Conservation (phyloP, 495 filamentous ascomycete species). For the Tuber brumale region DNA sequence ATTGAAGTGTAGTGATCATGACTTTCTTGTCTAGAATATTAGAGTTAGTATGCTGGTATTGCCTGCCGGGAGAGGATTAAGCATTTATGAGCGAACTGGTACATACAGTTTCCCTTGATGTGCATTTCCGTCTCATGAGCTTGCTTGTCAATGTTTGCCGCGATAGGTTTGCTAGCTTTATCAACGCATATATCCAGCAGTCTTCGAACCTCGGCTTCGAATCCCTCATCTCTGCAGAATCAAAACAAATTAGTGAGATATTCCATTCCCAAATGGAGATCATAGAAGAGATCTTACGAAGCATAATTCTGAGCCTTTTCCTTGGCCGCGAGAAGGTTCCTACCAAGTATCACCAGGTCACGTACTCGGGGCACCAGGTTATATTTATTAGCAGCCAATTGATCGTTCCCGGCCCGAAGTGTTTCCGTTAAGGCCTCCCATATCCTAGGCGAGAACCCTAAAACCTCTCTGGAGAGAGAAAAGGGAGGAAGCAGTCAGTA, state of each 20-base stretch:
- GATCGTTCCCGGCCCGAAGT: conserved; percentile 52
- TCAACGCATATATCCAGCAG: conserved; percentile 65
- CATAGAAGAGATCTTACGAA: conserved; percentile 42
- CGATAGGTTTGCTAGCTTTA: conserved; percentile 50
- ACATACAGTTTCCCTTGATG: conserved; percentile 33
- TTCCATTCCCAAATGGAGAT: not conserved
- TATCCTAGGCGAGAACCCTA: conserved; percentile 52
- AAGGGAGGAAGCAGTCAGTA: not conserved
- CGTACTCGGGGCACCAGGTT: conserved; percentile 49
- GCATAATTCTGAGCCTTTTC: conserved; percentile 64
- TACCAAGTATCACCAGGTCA: conserved; percentile 57
- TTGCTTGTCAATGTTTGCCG: conserved; percentile 45
- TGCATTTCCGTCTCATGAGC: conserved; percentile 37
- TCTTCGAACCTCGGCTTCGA: conserved; percentile 62
- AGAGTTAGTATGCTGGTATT: not conserved
- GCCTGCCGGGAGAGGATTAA: not conserved
- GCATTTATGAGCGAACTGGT: conserved; percentile 5
- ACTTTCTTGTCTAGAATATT: conserved; percentile 57
- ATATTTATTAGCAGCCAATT: conserved; percentile 47
- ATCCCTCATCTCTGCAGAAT: conserved; percentile 47
- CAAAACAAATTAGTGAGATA: conserved; percentile 4
- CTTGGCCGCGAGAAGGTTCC: conserved; percentile 62
- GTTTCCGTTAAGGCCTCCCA: conserved; percentile 56
- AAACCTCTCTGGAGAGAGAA: conserved; percentile 45
- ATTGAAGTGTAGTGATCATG: conserved; percentile 65